Evolutionary conservation across 257 asterid species (phyloP), one percentile per base, ranked within the genome.

Genomic region (Primulina eburnea): DNA sequence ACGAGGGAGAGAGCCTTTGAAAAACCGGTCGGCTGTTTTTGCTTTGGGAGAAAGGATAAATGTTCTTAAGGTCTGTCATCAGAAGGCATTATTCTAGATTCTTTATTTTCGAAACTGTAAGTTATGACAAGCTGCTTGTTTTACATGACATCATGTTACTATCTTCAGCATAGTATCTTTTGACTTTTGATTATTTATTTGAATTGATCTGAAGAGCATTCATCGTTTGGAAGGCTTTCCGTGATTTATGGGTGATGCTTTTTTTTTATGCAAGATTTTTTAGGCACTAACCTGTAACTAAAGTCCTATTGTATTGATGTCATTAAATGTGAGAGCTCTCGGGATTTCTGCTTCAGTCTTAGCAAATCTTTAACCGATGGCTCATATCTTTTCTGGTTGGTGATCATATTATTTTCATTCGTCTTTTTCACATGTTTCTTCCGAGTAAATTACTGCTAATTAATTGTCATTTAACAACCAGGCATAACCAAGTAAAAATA

Each of bases 1-100:
- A 70, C 88, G 97, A 79, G 98, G 96, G 76, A 88, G 92, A 72
- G 99, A 94, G 70, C 99, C 98, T n/a, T 78, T 94, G 87, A 94
- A 91, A 89, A 94, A 94, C 73, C 92, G 98, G 30, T 94, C 99
- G 78, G 92, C 99, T 73, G 97, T 94, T 80, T 94, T 89, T 80
- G 96, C 98, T 79, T 71, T 94, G 84, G 99, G 99, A 69, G 98
- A 94, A 65, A 88, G 99, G 85, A 91, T 94, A 79, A 85, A 82
- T 71, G 88, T 94, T 84, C 97, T 94, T 73, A 94, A 94, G 99
- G 99, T 94, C 68, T 52, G 69, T 43, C 26, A 28, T 40, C 61
- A 28, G 62, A 38, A 4, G 38, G n/a, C 35, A 35, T 67, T 77
- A 63, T 64, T 62, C 60, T 71, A 33, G 30, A 61, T 73, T 38